Evolutionary conservation across 768 basidiomycete genomes (phyloP), one percentile per base, ranked within the genome.

Genomic region (Pulveroboletus sp.): DNA sequence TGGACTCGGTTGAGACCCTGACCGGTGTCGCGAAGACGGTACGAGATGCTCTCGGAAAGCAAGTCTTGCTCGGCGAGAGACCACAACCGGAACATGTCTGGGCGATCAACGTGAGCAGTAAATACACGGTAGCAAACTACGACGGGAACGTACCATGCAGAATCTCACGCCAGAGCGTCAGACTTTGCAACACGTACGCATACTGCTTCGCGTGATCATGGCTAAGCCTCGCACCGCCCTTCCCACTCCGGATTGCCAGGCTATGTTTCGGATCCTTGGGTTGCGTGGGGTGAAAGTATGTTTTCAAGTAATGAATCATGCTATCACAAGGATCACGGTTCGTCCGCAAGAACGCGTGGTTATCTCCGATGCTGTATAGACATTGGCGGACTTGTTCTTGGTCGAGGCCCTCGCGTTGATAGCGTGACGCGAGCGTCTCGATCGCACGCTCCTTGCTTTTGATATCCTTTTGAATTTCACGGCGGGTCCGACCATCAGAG

Each of bases 1-100:
- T 92, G 90, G 11, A 93, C 89, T 38, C 90, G 85, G 69, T 93
- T 93, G 45, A 93, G 75, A n/a, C 90, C 90, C 60, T 93, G 90
- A 23, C 90, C 90, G 0, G 90, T 93, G 63, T 93, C 90, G 24
- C 90, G 83, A 33, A 93, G 75, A 25, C 90, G 85, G 64, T 93
- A 93, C 4, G 81, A 63, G 34, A 85, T 72, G 19, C 73, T 81
- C 59, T 90, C 83, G 6, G 87, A 83, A n/a, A 93, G 75, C 13
- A 93, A 66, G 56, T 93, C 90, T 52, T 85, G 80, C 61, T 92
- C 90, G 1, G 88, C 81, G 3, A 91, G 72, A 4, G 80, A 85
- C 88, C 86, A 92, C 33, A 93, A 68, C 52, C 84, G 87, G 72
- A 93, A 93, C 87, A 93, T 90, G 59, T 93, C 89, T 91, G 45